phyloP scores from a whole-genome alignment of 495 filamentous ascomycete genomes.

The Aspergillus nidulans region DNA sequence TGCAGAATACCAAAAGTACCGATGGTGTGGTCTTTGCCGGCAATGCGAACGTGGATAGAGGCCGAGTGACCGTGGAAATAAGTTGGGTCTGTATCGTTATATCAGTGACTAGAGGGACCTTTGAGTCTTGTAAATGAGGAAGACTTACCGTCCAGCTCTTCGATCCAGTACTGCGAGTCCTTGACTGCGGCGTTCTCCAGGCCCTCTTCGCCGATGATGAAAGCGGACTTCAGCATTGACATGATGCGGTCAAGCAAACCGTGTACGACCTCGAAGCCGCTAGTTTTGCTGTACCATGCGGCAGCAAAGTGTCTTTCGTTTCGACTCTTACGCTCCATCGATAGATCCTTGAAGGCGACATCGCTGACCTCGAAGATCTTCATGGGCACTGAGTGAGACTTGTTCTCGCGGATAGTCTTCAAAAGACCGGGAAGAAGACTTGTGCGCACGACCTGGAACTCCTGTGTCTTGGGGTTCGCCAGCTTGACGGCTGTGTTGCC shows the following conservation, averaged over 20 bases:
- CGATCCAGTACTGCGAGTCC: conserved; percentile 81
- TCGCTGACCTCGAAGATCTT: conserved; percentile 92
- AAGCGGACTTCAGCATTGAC: conserved; percentile 82
- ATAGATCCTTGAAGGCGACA: conserved; percentile 80
- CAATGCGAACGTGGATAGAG: conserved; percentile 67
- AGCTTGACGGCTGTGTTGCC: conserved; percentile 81
- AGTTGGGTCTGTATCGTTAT: conserved; percentile 57
- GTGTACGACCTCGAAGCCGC: conserved; percentile 94
- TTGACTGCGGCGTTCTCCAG: conserved; percentile 49
- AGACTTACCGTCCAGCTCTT: conserved; percentile 71
- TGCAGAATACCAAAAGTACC: conserved; percentile 92
- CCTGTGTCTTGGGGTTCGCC: conserved; percentile 90
- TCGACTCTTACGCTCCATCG: conserved; percentile 71
- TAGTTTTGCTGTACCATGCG: conserved; percentile 92
- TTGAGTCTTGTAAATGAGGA: not conserved
- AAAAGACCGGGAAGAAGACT: conserved; percentile 83
- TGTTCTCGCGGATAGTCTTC: conserved; percentile 95
- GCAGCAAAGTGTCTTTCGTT: conserved; percentile 95
- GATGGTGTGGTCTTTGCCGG: conserved; percentile 65
- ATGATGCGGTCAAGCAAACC: conserved; percentile 88
- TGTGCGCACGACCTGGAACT: conserved; percentile 96
- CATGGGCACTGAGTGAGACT: conserved; percentile 81
- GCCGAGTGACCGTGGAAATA: conserved; percentile 91
- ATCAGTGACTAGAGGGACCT: not conserved
- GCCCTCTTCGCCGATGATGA: conserved; percentile 71